These are phyloP conservation scores for Dictyophora rubrovolvata DNA, from an alignment of 768 basidiomycete genomes.

Conservation along the genomic window DNA sequence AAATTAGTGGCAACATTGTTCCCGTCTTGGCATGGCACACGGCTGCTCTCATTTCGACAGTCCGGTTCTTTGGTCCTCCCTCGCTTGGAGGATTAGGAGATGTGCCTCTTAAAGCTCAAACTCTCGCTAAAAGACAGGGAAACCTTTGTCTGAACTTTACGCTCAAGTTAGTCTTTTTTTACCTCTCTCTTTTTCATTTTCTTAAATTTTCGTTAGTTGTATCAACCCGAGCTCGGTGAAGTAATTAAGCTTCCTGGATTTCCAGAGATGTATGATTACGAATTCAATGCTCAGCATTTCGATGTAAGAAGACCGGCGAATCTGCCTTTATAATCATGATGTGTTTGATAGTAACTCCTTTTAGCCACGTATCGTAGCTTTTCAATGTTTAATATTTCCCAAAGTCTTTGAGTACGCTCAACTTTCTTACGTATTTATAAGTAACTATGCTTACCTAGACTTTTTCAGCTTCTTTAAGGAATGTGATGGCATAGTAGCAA, in stretches of 20 bases:
- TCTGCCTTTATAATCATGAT: neutral
- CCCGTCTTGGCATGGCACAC: neutral
- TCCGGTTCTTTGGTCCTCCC: neutral
- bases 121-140: neutral
- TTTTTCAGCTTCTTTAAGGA: neutral
- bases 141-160: neutral
- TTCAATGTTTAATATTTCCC: neutral
- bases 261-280: conserved; percentile 9
- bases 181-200: neutral
- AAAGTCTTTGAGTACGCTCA: neutral
- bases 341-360: too few species aligned
- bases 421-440: neutral
- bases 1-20: neutral
- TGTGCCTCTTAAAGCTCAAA: neutral
- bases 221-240: neutral
- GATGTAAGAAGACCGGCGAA: neutral
- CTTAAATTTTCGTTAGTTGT: neutral
- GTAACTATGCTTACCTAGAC: neutral
- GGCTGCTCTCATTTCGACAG: neutral
- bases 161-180: neutral
- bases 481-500: neutral
- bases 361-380: neutral
- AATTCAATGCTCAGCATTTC: neutral
- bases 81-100: neutral
- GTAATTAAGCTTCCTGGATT: conserved; percentile 5